These are phyloP conservation scores for Solanum corneliomulleri DNA, from an alignment of 257 asterid genomes.

Conservation along the genomic window DNA sequence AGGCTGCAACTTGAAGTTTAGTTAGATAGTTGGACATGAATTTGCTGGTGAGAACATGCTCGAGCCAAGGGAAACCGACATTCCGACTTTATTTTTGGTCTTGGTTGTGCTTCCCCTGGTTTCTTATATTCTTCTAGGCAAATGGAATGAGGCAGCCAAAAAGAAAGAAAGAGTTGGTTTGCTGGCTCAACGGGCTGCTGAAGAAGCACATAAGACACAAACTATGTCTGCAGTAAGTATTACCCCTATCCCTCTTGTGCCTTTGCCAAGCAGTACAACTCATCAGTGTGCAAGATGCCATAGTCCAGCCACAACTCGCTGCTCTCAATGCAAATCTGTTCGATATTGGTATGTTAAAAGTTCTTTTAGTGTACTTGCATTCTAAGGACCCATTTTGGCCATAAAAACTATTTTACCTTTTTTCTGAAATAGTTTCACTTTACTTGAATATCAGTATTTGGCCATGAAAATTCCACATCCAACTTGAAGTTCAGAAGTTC, in stretches of 20 bases:
- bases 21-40: conserved; percentile 44
- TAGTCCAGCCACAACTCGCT: conserved; percentile 59
- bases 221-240: conserved; percentile 34
- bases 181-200: conserved; percentile 43
- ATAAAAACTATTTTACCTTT: background rate
- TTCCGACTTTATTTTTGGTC: conserved; percentile 49
- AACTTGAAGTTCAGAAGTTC: background rate
- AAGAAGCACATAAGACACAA: conserved; percentile 34
- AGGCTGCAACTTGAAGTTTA: conserved; percentile 12
- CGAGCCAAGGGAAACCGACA: conserved; percentile 67
- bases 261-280: conserved; percentile 32
- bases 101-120: conserved; percentile 72
- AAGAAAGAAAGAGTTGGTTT: conserved; percentile 40
- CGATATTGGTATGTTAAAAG: conserved; percentile 59
- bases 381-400: background rate
- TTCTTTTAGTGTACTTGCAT: background rate
- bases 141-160: conserved; percentile 56
- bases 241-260: conserved; percentile 17
- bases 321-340: conserved; percentile 72
- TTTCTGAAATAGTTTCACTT: background rate
- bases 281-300: conserved; percentile 66
- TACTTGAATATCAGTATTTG: background rate
- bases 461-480: background rate
- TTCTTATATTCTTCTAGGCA: conserved; percentile 60
- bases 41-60: conserved; percentile 71